These are phyloP conservation scores for Exidia glandulosa DNA, from an alignment of 768 basidiomycete genomes.

Conservation along the genomic window DNA sequence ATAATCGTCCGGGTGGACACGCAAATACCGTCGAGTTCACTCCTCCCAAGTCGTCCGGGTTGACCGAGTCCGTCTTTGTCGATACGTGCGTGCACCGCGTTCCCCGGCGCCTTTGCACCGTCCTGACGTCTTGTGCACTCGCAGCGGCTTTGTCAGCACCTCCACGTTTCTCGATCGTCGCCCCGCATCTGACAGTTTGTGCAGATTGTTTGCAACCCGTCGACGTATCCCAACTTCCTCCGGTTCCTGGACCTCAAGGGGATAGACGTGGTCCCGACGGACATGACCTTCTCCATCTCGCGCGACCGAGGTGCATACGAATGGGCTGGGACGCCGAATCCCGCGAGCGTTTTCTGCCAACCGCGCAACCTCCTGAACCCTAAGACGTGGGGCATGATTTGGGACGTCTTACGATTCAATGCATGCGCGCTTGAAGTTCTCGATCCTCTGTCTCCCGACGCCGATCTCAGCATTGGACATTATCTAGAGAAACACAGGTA, in stretches of 20 bases:
- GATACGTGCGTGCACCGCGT: constrained; percentile 16
- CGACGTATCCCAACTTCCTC: constrained; percentile 27
- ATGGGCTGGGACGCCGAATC: constrained; percentile 21
- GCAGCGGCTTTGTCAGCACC: background rate
- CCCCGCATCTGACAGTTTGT: no score
- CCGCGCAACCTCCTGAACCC: constrained; percentile 19
- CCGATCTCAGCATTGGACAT: constrained; percentile 20
- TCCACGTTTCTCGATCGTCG: no score
- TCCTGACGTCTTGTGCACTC: constrained; percentile 3
- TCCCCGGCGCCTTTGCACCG: background rate
- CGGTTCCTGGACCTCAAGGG: constrained; percentile 17
- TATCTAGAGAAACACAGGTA: constrained; percentile 21
- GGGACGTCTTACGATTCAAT: constrained; percentile 22
- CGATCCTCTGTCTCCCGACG: constrained; percentile 5
- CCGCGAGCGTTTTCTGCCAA: constrained; percentile 21
- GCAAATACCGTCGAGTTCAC: constrained; percentile 22
- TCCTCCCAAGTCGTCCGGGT: background rate
- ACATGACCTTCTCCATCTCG: constrained; percentile 25
- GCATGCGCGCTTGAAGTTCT: constrained; percentile 18
- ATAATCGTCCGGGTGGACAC: constrained; percentile 23
- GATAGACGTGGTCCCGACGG: constrained; percentile 15
- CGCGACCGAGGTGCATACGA: constrained; percentile 22
- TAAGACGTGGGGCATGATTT: constrained; percentile 24
- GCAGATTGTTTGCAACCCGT: constrained; percentile 26
- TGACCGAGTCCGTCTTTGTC: constrained; percentile 11